Percentiles rank a stretch among this genome's conserved stretches.
Conservation (phyloP, 108 stramenopile species). For the Cyclostephanos tholiformis region DNA sequence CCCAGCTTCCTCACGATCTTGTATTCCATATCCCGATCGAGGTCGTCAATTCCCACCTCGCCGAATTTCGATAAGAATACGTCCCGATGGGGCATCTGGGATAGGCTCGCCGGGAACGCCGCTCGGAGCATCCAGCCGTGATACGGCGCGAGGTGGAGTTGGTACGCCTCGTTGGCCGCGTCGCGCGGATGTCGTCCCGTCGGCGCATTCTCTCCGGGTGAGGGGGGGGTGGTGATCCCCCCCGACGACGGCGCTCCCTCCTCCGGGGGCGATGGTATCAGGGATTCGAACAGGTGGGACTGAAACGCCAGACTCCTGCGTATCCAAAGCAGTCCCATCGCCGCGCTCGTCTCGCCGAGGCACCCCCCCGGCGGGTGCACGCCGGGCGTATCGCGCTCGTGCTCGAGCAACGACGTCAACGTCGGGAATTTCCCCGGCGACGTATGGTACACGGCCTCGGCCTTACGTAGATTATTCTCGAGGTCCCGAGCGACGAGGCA, state of each 20-base stretch:
- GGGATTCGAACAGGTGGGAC: constrained; percentile 43
- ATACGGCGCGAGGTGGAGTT: constrained; percentile 38
- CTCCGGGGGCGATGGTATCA: constrained; percentile 9
- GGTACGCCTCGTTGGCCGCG: constrained; percentile 47
- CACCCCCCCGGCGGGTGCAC: constrained; percentile 38
- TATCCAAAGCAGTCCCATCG: constrained; percentile 71
- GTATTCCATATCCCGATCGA: constrained; percentile 23
- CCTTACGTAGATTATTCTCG: constrained; percentile 46
- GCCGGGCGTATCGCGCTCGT: constrained; percentile 27
- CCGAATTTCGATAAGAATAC: constrained; percentile 47
- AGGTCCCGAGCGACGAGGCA: constrained; percentile 48
- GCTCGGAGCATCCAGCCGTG: constrained; percentile 55
- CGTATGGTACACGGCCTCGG: constrained; percentile 28
- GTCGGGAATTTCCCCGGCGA: constrained; percentile 35
- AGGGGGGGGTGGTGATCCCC: too few species aligned
- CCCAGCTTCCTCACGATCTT: constrained; percentile 44
- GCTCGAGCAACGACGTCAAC: constrained; percentile 33
- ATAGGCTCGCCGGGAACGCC: constrained; percentile 36
- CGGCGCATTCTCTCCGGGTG: too few species aligned
- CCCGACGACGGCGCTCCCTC: too few species aligned
- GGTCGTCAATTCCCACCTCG: constrained; percentile 38
- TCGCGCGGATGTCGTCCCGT: constrained; percentile 30
- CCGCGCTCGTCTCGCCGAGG: constrained; percentile 57
- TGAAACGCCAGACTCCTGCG: constrained; percentile 60
- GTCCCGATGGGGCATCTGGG: constrained; percentile 29